Conservation (phyloP, 495 filamentous ascomycete species). For the Lophiostoma macrostomum region DNA sequence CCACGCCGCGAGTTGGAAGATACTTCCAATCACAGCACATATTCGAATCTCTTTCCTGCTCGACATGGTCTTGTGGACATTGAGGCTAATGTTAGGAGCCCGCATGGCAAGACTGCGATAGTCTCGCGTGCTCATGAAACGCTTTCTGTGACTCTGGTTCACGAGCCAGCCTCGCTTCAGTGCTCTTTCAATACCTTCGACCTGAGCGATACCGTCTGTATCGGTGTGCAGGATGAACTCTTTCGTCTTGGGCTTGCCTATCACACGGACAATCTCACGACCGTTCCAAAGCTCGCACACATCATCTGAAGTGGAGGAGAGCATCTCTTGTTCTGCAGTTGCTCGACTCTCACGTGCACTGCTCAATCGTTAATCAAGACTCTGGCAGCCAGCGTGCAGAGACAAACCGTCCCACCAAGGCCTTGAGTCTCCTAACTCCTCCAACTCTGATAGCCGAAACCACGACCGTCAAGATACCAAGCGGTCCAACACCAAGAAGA, state of each 20-base stretch:
- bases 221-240: not conserved
- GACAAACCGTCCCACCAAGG: conserved; percentile 14
- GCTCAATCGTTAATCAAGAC: not conserved
- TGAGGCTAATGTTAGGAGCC: not conserved
- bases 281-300: conserved; percentile 23
- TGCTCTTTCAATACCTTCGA: not conserved
- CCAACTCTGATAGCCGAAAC: conserved; percentile 17
- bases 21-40: not conserved
- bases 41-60: not conserved
- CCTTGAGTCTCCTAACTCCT: conserved; percentile 28
- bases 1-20: not conserved
- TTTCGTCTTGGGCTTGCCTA: conserved; percentile 8
- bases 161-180: not conserved
- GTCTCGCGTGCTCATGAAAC: not conserved
- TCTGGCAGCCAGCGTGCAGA: not conserved
- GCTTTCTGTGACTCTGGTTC: not conserved
- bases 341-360: conserved; percentile 5
- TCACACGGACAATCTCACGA: conserved; percentile 18
- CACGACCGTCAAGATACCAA: conserved; percentile 14
- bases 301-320: conserved; percentile 1
- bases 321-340: conserved; percentile 15
- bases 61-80: not conserved
- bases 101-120: not conserved
- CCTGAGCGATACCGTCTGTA: not conserved
- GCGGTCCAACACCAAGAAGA: conserved; percentile 29